Percentiles rank a stretch among this genome's conserved stretches.
Conservation (phyloP, 1,139 yeast species). For the Taphrina deformans region DNA sequence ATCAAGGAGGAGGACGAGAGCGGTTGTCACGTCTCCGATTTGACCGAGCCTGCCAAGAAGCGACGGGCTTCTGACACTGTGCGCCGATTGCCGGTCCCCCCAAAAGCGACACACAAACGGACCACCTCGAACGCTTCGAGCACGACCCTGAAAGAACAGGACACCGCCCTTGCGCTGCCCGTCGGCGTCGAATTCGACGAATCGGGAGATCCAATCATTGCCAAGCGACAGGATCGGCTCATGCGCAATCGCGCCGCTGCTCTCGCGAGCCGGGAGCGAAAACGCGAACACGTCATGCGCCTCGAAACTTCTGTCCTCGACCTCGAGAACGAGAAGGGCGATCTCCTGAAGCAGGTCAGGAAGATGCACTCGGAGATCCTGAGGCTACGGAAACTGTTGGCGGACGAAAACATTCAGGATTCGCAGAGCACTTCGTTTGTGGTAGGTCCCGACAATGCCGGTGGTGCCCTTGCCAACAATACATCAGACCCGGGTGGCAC, state of each 20-base stretch:
- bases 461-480: neutral
- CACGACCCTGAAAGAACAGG: neutral
- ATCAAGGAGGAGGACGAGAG: constrained; percentile 21
- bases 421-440: neutral
- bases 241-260: constrained; percentile 34
- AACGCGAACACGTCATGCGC: constrained; percentile 29
- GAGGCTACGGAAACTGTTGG: constrained; percentile 9
- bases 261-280: constrained; percentile 28
- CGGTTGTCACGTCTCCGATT: constrained; percentile 4
- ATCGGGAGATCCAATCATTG: constrained; percentile 13
- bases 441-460: neutral
- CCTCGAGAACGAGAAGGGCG: constrained; percentile 13
- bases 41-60: constrained; percentile 17
- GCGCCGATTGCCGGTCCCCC: neutral
- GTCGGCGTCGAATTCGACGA: constrained; percentile 17
- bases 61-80: constrained; percentile 25
- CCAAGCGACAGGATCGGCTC: constrained; percentile 27
- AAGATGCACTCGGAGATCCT: constrained; percentile 14
- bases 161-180: neutral
- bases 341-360: neutral
- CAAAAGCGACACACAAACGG: constrained; percentile 23
- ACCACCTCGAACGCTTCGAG: constrained; percentile 9
- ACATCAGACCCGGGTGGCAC: neutral
- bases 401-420: constrained; percentile 5
- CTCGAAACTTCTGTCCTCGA: constrained; percentile 19